phyloP scores from a whole-genome alignment of 2,329 filamentous ascomycete species.

The Cyphellophora attinorum region DNA sequence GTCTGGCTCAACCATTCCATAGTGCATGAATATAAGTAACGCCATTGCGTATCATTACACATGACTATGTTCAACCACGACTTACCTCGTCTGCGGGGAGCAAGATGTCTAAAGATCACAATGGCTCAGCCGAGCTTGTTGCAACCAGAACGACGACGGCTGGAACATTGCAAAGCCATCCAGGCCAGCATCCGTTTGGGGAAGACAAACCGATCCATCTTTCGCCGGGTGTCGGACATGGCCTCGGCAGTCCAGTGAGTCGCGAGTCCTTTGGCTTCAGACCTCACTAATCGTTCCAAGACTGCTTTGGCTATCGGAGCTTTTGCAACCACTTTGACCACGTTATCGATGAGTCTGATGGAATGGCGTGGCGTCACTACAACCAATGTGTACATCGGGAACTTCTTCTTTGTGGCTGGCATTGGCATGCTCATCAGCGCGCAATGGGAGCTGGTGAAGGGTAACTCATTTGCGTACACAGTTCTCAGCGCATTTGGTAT shows the following conservation, averaged over 20 bases:
- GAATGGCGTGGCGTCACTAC: conserved; percentile 43
- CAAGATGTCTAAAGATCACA: no score
- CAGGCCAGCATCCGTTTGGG: background rate
- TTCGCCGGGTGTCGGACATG: background rate
- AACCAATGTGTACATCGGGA: conserved; percentile 43
- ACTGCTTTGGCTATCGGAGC: conserved; percentile 1
- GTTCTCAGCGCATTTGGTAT: conserved; percentile 45
- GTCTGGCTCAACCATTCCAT: no score
- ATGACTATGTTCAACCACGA: no score
- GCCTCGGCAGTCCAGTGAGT: background rate
- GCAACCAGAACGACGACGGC: no score
- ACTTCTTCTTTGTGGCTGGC: conserved; percentile 44
- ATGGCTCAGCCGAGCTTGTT: no score
- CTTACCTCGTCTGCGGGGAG: no score
- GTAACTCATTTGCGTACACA: conserved; percentile 45
- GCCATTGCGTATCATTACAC: no score
- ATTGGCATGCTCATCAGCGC: conserved; percentile 46
- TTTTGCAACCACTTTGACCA: conserved; percentile 15
- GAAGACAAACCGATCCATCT: conserved; percentile 1
- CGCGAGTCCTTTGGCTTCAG: background rate
- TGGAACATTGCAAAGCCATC: background rate
- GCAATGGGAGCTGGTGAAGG: conserved; percentile 45
- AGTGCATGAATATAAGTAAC: no score
- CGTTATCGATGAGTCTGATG: conserved; percentile 29
- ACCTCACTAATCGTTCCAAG: background rate